phyloP scores from a whole-genome alignment of 345 rosid genomes.

The Citrus maxima region DNA sequence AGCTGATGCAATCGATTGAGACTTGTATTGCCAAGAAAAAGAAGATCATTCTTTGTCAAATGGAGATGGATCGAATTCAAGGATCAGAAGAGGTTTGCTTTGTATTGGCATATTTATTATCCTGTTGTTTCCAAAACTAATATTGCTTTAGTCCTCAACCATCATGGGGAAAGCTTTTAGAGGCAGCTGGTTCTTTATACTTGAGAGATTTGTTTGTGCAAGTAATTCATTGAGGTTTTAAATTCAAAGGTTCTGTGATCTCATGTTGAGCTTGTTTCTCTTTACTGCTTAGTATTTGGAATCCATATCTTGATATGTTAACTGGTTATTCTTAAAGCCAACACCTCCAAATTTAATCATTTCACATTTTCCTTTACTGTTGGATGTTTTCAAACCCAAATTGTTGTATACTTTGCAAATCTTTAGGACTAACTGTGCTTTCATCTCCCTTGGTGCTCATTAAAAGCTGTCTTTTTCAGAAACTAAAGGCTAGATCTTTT shows the following conservation, averaged over 20 bases:
- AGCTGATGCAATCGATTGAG: slow-evolving; percentile 93
- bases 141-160: neutral
- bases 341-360: neutral
- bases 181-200: neutral
- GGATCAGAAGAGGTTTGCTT: slow-evolving; percentile 78
- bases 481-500: slow-evolving; percentile 68
- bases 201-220: neutral
- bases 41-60: slow-evolving; percentile 77
- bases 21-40: slow-evolving; percentile 86
- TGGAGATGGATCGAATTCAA: slow-evolving; percentile 87
- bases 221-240: neutral
- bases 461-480: slow-evolving; percentile 40
- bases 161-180: neutral
- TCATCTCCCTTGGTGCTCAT: slow-evolving; percentile 14
- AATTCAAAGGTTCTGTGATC: neutral
- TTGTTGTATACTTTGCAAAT: neutral
- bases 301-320: neutral
- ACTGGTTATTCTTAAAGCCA: slow-evolving; percentile 2
- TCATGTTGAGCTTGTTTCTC: neutral
- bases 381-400: neutral
- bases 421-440: neutral
- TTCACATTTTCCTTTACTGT: neutral
- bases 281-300: neutral
- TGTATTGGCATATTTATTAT: slow-evolving; percentile 16
- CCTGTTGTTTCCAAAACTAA: neutral